Evolutionary conservation across 108 stramenopile genomes (phyloP).

Genomic region (Schizochytrium sp.): DNA sequence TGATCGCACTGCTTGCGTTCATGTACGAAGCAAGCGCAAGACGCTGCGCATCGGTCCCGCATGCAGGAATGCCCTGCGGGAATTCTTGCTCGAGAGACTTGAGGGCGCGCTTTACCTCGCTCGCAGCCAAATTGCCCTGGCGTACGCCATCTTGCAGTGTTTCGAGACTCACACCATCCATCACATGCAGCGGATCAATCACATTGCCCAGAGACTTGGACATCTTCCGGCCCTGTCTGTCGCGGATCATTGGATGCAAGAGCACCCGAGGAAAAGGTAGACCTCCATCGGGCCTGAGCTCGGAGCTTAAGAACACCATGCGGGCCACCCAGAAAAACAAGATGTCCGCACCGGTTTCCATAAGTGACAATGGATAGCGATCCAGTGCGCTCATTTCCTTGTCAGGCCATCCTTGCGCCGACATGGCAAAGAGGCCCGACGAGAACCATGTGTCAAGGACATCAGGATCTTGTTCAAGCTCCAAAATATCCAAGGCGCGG

Average conservation of each 20-base stretch:
- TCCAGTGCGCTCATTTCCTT: background rate
- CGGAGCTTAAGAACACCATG: constrained; percentile 88
- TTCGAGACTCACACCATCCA: constrained; percentile 47
- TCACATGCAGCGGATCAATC: constrained; percentile 90
- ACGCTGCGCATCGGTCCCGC: constrained; percentile 82
- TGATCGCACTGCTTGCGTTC: constrained; percentile 48
- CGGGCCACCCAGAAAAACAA: constrained; percentile 99
- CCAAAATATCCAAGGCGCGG: constrained; percentile 40
- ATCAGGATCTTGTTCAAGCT: constrained; percentile 81
- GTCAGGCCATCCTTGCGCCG: constrained; percentile 69
- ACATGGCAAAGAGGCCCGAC: constrained; percentile 93
- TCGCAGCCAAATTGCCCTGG: background rate
- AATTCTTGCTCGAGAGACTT: background rate
- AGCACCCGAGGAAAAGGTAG: constrained; percentile 88
- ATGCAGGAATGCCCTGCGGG: constrained; percentile 39
- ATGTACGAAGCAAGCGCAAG: constrained; percentile 43
- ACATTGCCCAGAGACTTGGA: constrained; percentile 98
- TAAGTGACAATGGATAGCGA: constrained; percentile 83
- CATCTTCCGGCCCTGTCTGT: constrained; percentile 91
- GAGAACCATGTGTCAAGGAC: constrained; percentile 97
- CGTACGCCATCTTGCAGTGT: background rate
- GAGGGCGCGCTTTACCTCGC: background rate
- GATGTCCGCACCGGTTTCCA: constrained; percentile 98
- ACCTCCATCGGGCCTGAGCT: constrained; percentile 33
- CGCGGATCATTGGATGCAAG: constrained; percentile 88